These are phyloP conservation scores for Antarctomyces pellizariae DNA, from an alignment of 495 filamentous ascomycete species.

Conservation along the genomic window DNA sequence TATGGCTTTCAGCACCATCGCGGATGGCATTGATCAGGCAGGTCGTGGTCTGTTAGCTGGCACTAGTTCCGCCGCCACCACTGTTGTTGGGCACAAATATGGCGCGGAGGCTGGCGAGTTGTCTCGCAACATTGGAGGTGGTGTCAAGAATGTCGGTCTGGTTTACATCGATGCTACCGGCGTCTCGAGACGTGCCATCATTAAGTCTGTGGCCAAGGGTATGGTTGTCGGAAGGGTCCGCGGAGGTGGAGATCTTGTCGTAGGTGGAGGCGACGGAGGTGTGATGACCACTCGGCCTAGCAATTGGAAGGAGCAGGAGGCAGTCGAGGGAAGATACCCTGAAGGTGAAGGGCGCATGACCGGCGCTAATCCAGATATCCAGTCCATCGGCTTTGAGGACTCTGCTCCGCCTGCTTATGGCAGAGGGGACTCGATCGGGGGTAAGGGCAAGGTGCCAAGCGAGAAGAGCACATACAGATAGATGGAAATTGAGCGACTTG, in stretches of 20 bases:
- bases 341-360: slow-evolving; percentile 12
- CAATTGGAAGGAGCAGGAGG: slow-evolving; percentile 10
- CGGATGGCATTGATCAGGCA: slow-evolving; percentile 76
- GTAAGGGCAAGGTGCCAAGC: no score
- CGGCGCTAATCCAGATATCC: slow-evolving; percentile 4
- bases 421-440: no score
- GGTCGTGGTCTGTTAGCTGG: slow-evolving; percentile 51
- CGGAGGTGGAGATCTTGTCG: slow-evolving; percentile 64
- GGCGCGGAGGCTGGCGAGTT: slow-evolving; percentile 63
- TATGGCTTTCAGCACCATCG: slow-evolving; percentile 89
- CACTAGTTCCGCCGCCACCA: slow-evolving; percentile 50
- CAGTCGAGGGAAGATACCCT: slow-evolving; percentile 5
- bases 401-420: slow-evolving; percentile 1
- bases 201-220: slow-evolving; percentile 91
- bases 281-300: slow-evolving; percentile 9
- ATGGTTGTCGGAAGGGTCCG: slow-evolving; percentile 84
- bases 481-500: no score
- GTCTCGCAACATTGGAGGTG: slow-evolving; percentile 48
- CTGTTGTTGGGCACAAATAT: slow-evolving; percentile 63
- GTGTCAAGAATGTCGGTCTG: slow-evolving; percentile 82
- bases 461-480: no score
- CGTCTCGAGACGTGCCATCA: slow-evolving; percentile 64
- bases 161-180: slow-evolving; percentile 96
- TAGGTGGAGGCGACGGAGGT: slow-evolving; percentile 60
- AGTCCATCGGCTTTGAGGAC: slow-evolving; percentile 1